Base-by-base conservation (phyloP, 257 asterid genomes). In the Coffea eugenioides region DNA sequence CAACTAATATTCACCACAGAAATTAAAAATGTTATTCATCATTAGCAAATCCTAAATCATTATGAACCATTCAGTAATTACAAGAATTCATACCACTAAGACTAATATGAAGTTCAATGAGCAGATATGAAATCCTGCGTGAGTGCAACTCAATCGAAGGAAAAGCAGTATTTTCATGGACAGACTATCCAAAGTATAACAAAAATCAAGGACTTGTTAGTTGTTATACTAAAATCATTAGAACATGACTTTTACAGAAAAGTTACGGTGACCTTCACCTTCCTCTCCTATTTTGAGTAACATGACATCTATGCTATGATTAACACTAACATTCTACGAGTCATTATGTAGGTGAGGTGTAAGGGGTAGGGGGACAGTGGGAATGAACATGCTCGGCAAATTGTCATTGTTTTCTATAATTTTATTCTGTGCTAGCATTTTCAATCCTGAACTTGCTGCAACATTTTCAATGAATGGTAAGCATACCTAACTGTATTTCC, bases 1-100 rank as follows among this genome's bases (percentile, higher is more conserved):
- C 97, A 94, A 84, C 98, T 91, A 82, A 76, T 70, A 27, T 70
- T 54, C 70, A 74, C 31, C 21, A 68, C 34, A 67, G 14, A 73
- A 59, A 36, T 52, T 27, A 14, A 48, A 69, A 64, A n/a, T 10
- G 73, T 68, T 36, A 68, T 36, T 68, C 51, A 69, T 41, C 73
- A 39, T 15, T 68, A 36, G 46, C n/a, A 5, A 67, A 31, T 67
- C 48, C 15, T 21, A 49, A 71, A 31, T 48, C 25, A 6, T 20
- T 62, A 8, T 23, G 36, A 10, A 21, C 68, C 68, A 62, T 3
- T 62, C 68, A 23, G 14, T 62, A 9, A 62, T 34, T 34, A 62
- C 8, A n/a, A 0, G 14, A n/a, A 23, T 62, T 62, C 27, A 59
- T 9, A 59, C 23, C 65, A 15, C 51, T 1, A 12, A 73, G 31